Conservation (phyloP, 768 basidiomycete species). For the Russula compacta region DNA sequence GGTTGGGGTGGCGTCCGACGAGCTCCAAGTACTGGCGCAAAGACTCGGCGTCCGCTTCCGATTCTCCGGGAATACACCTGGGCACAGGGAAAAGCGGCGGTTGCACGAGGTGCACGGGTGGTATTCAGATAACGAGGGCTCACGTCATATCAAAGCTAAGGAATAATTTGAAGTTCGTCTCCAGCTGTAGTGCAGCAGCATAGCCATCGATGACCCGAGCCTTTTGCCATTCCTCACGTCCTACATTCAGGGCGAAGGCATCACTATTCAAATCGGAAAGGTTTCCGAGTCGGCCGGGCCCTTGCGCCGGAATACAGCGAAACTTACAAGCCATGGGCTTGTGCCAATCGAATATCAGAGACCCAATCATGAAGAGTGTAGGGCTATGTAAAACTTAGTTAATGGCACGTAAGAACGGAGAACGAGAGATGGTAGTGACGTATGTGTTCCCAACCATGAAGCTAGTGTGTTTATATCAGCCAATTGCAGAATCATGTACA, state of each 20-base stretch:
- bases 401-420: not conserved
- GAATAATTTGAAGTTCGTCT: slow-evolving; percentile 28
- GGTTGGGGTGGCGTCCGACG: slow-evolving; percentile 27
- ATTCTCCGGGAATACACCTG: slow-evolving; percentile 27
- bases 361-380: not conserved
- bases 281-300: not conserved
- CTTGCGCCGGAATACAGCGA: too few species aligned
- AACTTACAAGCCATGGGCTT: slow-evolving; percentile 7
- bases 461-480: not conserved
- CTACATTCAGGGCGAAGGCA: slow-evolving; percentile 21
- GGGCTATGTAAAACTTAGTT: not conserved
- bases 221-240: slow-evolving; percentile 24
- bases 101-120: not conserved
- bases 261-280: not conserved
- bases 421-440: not conserved
- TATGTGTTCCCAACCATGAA: slow-evolving; percentile 13
- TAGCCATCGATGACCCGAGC: slow-evolving; percentile 28
- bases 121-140: not conserved
- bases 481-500: not conserved
- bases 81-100: not conserved
- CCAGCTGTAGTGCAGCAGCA: slow-evolving; percentile 41
- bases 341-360: slow-evolving; percentile 5
- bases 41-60: slow-evolving; percentile 16
- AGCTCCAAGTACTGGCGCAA: slow-evolving; percentile 24
- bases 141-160: slow-evolving; percentile 33